Base-by-base conservation (phyloP, 805 yeast genomes). In the Starmerella sp. region DNA sequence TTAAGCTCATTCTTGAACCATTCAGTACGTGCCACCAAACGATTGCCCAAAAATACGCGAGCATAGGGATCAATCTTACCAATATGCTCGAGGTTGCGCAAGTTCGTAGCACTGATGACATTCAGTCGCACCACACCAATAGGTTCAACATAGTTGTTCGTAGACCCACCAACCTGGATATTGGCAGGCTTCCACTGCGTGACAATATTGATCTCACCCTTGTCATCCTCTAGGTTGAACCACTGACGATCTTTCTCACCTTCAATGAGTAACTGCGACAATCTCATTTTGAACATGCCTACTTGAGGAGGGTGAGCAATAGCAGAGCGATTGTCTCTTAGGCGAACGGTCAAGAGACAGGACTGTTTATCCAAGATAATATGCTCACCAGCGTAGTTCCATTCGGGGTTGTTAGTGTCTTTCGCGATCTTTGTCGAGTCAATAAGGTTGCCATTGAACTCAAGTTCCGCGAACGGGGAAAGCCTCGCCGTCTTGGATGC, bases 21-120 rank as follows among this genome's bases (percentile, higher is more conserved):
- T 54, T 78, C 76, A 2, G 97, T 93, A 70, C 97, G 80, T 22
- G 83, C 86, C 66, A 80, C 81, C 61, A 80, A 81, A 61, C 80
- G 75, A 57, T 89, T 89, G 66, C 89, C 90, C 48, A 88, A 77
- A 65, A 87, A 71, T 14, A 91, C 73, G 64, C 95, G 81, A 7
- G 82, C 80, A 66, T 91, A 93, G 45, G 99, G 98, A 70, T 93
- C 97, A 66, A 89, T 81, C 63, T 82, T 86, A 57, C 97, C 97
- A 57, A 93, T 76, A 54, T 80, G 84, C 69, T 91, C 97, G 70
- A 90, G 76, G 69, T 93, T 91, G 57, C 84, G 78, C 65, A 93
- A 77, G 57, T 81, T 84, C 54, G 76, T 78, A 44, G 95, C 97
- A 57, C 77, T 77, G 61, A 78, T 79, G 57, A 93, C 69, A 50